These are phyloP conservation scores for Aspergillus floridensis DNA, from an alignment of 2,329 filamentous ascomycete genomes.

Conservation along the genomic window DNA sequence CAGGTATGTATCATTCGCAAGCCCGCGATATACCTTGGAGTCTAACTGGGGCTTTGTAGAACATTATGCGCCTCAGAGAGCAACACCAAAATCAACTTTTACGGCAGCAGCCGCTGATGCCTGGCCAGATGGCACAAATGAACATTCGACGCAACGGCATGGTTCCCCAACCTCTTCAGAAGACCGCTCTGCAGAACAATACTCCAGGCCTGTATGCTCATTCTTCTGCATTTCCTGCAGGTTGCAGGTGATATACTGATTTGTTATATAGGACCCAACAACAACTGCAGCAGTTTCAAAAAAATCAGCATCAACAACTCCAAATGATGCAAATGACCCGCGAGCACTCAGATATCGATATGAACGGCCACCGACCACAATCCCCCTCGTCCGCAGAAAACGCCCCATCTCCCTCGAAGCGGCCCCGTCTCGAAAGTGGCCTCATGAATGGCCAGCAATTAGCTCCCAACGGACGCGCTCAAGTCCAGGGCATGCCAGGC, in stretches of 20 bases:
- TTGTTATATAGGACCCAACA: slow-evolving; percentile 54
- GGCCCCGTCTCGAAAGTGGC: slow-evolving; percentile 73
- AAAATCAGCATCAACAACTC: slow-evolving; percentile 51
- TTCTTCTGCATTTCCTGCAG: slow-evolving; percentile 5
- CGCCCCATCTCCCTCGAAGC: slow-evolving; percentile 87
- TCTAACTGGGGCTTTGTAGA: slow-evolving; percentile 45
- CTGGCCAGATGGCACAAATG: slow-evolving; percentile 55
- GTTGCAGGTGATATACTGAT: slow-evolving; percentile 22
- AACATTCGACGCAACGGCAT: slow-evolving; percentile 56
- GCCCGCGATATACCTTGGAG: slow-evolving; percentile 8
- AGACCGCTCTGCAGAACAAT: slow-evolving; percentile 76
- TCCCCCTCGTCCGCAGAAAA: slow-evolving; percentile 83
- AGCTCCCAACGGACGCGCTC: slow-evolving; percentile 70
- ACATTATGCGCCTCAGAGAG: slow-evolving; percentile 67
- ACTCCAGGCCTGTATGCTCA: slow-evolving; percentile 39
- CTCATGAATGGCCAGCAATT: slow-evolving; percentile 74
- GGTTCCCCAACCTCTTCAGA: slow-evolving; percentile 55
- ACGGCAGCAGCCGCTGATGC: slow-evolving; percentile 64
- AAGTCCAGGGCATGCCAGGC: slow-evolving; percentile 67
- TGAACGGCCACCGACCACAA: slow-evolving; percentile 73
- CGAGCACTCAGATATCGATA: slow-evolving; percentile 82
- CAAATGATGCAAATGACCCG: slow-evolving; percentile 78
- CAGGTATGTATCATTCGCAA: slow-evolving; percentile 56
- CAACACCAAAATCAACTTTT: slow-evolving; percentile 74
- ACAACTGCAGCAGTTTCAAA: slow-evolving; percentile 67